Base-by-base conservation (phyloP, 129 eudicot genomes). In the Artemisia annua region DNA sequence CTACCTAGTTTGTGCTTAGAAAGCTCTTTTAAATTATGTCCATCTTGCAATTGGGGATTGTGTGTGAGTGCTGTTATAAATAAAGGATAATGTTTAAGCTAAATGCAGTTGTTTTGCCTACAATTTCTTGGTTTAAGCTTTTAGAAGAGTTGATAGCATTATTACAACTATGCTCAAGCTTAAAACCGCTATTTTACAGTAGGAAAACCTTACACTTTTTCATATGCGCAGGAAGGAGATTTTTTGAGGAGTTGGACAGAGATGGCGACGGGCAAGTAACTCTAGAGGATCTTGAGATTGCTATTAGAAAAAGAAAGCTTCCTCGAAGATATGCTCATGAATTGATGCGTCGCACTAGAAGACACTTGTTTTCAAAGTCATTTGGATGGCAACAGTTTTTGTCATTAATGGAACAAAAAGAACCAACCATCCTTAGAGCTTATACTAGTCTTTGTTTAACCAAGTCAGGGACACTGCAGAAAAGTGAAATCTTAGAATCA, bases 361-460 rank as follows among this genome's bases (percentile, higher is more conserved):
- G 99, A 70, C 96, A 90, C 76, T 76, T 94, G 57, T 94, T 94
- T 79, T 87, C 99, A 14, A 94, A 94, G 75, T 94, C 99, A 2
- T 90, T 94, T 75, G 99, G 99, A 57, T 90, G 97, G 99, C 88
- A 88, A 74, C 97, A 94, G 79, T 94, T 94, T 72, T 70, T 88
- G 76, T 84, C 93, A 70, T 83, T 94, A 67, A 94, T 94, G 99
- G 99, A 94, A 77, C 99, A 94, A 79, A 94, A 87, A 67, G 99
- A 94, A 79, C 91, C 99, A 22, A 94, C 96, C 44, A 94, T 94
- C 66, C 91, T 94, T 39, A 88, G 97, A 43, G 99, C 99, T 48
- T 94, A 90, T 76, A 94, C 99, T 20, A 79, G 86, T 82, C 93
- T 94, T 7, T 90, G 97, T 84, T 75, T 94, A 83, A 94, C 87